Percentiles rank a stretch among this genome's conserved stretches.
These are phyloP conservation scores for Cardamine resedifolia DNA, from an alignment of 345 rosid species.

Conservation along the genomic window DNA sequence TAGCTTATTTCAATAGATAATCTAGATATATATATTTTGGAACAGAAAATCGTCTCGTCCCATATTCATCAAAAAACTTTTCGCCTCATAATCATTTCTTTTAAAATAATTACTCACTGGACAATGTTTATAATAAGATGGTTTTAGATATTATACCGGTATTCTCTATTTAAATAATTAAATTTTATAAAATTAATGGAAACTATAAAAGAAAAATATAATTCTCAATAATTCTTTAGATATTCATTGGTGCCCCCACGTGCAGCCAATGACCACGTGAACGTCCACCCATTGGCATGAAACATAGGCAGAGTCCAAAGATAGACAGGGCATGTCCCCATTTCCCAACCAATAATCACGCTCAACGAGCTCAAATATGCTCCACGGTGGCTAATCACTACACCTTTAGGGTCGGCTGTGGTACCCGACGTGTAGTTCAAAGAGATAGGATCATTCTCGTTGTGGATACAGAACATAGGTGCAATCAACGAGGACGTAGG, in stretches of 20 bases:
- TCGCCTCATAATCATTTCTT: too few relatives aligned
- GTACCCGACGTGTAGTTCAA: slow-evolving; percentile 85
- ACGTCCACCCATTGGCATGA: slow-evolving; percentile 87
- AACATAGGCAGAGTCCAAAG: slow-evolving; percentile 94
- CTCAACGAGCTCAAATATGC: slow-evolving; percentile 65
- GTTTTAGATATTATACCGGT: too few relatives aligned
- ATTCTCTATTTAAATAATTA: too few relatives aligned
- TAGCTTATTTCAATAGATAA: too few relatives aligned
- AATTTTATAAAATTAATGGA: too few relatives aligned
- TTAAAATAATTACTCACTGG: too few relatives aligned
- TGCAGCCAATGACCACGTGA: slow-evolving; percentile 76
- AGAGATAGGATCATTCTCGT: slow-evolving; percentile 72
- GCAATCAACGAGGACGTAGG: slow-evolving; percentile 8
- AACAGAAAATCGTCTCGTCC: too few relatives aligned
- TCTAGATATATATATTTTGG: too few relatives aligned
- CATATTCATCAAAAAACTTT: too few relatives aligned
- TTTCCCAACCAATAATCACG: slow-evolving; percentile 45
- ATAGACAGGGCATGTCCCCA: slow-evolving; percentile 50
- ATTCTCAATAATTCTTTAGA: too few relatives aligned
- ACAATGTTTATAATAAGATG: too few relatives aligned
- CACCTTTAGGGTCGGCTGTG: slow-evolving; percentile 81
- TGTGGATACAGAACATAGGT: slow-evolving; percentile 28
- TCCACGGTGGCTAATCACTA: slow-evolving; percentile 76
- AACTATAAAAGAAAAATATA: too few relatives aligned
- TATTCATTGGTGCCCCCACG: slow-evolving; percentile 78